phyloP scores from a whole-genome alignment of 78 protist species.

The Monosiga brevicollis region DNA sequence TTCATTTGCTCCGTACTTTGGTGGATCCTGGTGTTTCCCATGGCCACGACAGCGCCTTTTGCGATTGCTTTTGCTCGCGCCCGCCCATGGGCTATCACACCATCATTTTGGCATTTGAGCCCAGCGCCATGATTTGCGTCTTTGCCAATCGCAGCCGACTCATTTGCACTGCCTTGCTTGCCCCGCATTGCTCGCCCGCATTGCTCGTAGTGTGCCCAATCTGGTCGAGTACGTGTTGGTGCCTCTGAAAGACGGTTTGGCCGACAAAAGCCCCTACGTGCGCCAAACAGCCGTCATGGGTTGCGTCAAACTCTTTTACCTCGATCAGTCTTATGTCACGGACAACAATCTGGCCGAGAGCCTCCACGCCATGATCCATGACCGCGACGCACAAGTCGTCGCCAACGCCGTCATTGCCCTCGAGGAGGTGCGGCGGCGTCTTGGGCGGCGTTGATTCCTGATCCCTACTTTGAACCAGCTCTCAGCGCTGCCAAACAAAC shows the following conservation, averaged over 20 bases:
- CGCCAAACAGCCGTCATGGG: constrained; percentile 83
- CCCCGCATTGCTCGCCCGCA: not conserved
- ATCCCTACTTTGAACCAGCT: no score
- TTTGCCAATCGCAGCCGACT: no score
- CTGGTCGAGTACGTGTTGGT: constrained; percentile 68
- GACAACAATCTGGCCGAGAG: constrained; percentile 23
- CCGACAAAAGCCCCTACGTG: constrained; percentile 76
- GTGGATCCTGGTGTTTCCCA: no score
- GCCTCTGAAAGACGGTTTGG: constrained; percentile 36
- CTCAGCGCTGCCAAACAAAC: no score
- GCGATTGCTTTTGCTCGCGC: no score
- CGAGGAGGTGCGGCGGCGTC: no score
- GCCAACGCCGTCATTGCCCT: constrained; percentile 59
- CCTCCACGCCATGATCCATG: constrained; percentile 55
- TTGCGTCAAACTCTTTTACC: constrained; percentile 47
- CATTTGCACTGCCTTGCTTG: no score
- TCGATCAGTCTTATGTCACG: not conserved
- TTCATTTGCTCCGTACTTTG: constrained; percentile 7
- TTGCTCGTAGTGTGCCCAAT: constrained; percentile 14
- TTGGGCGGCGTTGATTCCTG: no score
- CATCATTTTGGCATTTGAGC: no score
- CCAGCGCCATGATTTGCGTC: no score
- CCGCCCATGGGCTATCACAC: no score
- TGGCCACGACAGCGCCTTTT: no score
- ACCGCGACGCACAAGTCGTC: constrained; percentile 61